Evolutionary conservation across 2,329 filamentous ascomycete genomes (phyloP).

Genomic region (Rhytidhysteron rufulum): DNA sequence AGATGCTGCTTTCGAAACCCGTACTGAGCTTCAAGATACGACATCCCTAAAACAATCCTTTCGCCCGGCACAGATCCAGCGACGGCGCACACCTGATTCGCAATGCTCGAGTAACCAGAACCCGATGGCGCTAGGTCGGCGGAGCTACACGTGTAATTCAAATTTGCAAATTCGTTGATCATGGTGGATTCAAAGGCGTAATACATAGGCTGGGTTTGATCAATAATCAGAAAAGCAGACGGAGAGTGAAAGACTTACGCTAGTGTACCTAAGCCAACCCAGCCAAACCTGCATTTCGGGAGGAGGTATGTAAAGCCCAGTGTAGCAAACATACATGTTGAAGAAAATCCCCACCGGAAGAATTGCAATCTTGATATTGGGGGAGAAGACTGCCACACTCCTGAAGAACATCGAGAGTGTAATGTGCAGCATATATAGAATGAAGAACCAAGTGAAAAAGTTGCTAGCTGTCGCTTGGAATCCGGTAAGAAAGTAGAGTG

Average conservation of each 20-base stretch:
- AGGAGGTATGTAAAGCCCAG: constrained; percentile 37
- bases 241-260: constrained; percentile 10
- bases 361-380: constrained; percentile 34
- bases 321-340: constrained; percentile 37
- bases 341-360: constrained; percentile 38
- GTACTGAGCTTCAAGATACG: constrained; percentile 55
- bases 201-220: constrained; percentile 55
- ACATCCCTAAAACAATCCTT: constrained; percentile 50
- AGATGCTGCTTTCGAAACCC: constrained; percentile 55
- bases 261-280: constrained; percentile 39
- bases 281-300: constrained; percentile 40
- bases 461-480: constrained; percentile 55
- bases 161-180: constrained; percentile 65
- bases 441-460: constrained; percentile 59
- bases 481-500: constrained; percentile 61
- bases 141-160: constrained; percentile 52
- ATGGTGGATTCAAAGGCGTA: constrained; percentile 68
- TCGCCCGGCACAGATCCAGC: constrained; percentile 54
- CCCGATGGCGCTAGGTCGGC: constrained; percentile 54
- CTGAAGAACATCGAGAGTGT: constrained; percentile 42
- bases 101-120: constrained; percentile 40
- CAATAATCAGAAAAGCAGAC: too few relatives aligned
- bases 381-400: constrained; percentile 30
- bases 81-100: constrained; percentile 58
- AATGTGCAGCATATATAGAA: constrained; percentile 57